Percentiles rank a stretch among this genome's conserved stretches.
Evolutionary conservation across 2,329 filamentous ascomycete genomes (phyloP).

Genomic region (Cytospora chrysosperma): DNA sequence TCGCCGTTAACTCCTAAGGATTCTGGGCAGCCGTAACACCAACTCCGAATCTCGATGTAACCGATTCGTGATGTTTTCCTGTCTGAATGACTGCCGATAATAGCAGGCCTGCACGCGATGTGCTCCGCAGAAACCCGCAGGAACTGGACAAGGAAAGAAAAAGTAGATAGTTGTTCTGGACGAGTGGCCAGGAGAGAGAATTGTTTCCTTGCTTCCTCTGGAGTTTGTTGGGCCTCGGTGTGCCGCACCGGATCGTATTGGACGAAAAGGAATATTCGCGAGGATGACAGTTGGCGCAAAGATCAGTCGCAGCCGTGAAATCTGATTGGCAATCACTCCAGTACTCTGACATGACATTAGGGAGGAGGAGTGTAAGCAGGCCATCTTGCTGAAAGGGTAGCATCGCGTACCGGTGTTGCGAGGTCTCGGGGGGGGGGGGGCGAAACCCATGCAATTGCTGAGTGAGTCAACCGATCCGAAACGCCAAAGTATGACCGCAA

Average conservation of each 20-base stretch:
- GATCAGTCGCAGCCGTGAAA: background rate
- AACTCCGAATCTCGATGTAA: background rate
- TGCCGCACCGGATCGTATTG: background rate
- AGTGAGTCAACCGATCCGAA: no score
- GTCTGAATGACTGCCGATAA: background rate
- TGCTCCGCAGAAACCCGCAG: background rate
- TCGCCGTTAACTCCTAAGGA: constrained; percentile 12
- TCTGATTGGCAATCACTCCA: background rate
- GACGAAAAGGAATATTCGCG: background rate
- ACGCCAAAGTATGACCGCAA: background rate
- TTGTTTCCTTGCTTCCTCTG: no score
- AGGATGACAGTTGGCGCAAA: background rate
- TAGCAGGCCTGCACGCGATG: background rate
- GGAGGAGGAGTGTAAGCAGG: background rate
- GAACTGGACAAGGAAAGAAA: background rate
- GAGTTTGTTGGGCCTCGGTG: no score
- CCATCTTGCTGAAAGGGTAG: background rate
- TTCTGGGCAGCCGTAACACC: background rate
- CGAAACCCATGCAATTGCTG: background rate
- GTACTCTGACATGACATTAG: background rate
- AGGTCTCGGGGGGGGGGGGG: background rate
- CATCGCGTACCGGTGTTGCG: background rate
- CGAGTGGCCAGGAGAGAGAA: no score
- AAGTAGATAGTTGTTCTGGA: background rate
- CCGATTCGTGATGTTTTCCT: background rate